Evolutionary conservation across 2,329 filamentous ascomycete genomes (phyloP).

Genomic region (Aspergillus novofumigatus): DNA sequence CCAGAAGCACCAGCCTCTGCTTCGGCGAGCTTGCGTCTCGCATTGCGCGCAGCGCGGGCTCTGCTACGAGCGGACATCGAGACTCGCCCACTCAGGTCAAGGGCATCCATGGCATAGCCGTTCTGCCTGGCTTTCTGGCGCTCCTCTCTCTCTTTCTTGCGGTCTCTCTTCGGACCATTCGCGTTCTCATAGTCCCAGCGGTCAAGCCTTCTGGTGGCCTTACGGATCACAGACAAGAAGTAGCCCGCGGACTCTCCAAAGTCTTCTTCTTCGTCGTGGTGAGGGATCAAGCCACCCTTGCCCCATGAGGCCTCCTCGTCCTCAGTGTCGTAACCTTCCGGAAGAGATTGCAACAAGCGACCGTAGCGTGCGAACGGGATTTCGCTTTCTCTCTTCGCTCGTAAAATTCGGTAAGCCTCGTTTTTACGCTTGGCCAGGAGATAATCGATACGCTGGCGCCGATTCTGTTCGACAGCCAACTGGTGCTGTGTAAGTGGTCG

Average conservation of each 20-base stretch:
- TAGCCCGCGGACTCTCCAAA: slow-evolving; percentile 46
- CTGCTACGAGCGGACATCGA: slow-evolving; percentile 19
- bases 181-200: slow-evolving; percentile 44
- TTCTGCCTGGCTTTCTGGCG: slow-evolving; percentile 31
- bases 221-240: slow-evolving; percentile 41
- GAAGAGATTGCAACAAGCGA: slow-evolving; percentile 39
- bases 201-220: slow-evolving; percentile 41
- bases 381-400: slow-evolving; percentile 35
- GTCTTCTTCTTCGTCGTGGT: slow-evolving; percentile 43
- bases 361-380: slow-evolving; percentile 39
- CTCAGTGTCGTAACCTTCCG: slow-evolving; percentile 45
- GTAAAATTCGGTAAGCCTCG: slow-evolving; percentile 36
- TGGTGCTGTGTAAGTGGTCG: slow-evolving; percentile 49
- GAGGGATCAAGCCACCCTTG: slow-evolving; percentile 40
- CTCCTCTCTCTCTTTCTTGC: slow-evolving; percentile 35
- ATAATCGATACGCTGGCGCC: slow-evolving; percentile 46
- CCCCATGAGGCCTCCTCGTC: slow-evolving; percentile 42
- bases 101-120: slow-evolving; percentile 14
- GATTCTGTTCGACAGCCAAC: slow-evolving; percentile 47
- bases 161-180: slow-evolving; percentile 35
- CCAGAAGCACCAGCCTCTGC: slow-evolving; percentile 18
- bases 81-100: slow-evolving; percentile 15
- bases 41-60: slow-evolving; percentile 21
- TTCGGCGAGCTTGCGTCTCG: slow-evolving; percentile 27
- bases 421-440: slow-evolving; percentile 41